phyloP scores from a whole-genome alignment of 495 filamentous ascomycete genomes.

The Tuber calosporum region DNA sequence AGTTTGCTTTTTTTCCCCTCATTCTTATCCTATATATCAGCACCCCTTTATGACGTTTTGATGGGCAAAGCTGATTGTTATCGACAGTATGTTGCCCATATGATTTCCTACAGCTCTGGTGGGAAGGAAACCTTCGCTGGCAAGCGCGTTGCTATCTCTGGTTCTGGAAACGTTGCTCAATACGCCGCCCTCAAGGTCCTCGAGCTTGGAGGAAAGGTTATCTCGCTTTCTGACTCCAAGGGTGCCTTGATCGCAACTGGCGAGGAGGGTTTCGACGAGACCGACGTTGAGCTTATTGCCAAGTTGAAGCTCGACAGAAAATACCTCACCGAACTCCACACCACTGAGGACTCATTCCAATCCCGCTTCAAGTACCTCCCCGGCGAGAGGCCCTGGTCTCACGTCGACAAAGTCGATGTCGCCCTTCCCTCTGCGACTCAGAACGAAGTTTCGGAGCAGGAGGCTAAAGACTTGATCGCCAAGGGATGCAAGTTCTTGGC shows the following conservation, averaged over 20 bases:
- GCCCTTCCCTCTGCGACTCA: slow-evolving; percentile 91
- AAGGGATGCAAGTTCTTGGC: slow-evolving; percentile 79
- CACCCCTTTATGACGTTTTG: not conserved
- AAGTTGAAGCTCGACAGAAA: slow-evolving; percentile 79
- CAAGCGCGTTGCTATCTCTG: slow-evolving; percentile 92
- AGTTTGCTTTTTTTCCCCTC: slow-evolving; percentile 7
- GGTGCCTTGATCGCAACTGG: slow-evolving; percentile 67
- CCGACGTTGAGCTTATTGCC: slow-evolving; percentile 70
- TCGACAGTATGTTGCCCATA: slow-evolving; percentile 72
- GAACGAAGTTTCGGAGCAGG: slow-evolving; percentile 89
- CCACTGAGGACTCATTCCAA: slow-evolving; percentile 47
- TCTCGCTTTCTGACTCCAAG: slow-evolving; percentile 91
- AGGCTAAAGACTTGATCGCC: slow-evolving; percentile 72
- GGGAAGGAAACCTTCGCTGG: slow-evolving; percentile 80
- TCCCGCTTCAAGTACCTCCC: slow-evolving; percentile 78
- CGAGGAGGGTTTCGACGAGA: slow-evolving; percentile 61
- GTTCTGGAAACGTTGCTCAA: slow-evolving; percentile 96
- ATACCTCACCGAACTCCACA: slow-evolving; percentile 58
- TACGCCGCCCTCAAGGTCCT: slow-evolving; percentile 95
- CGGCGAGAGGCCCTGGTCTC: slow-evolving; percentile 82
- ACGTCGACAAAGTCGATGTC: slow-evolving; percentile 81
- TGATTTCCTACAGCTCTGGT: slow-evolving; percentile 74
- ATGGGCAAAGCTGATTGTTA: not conserved
- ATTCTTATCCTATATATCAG: not conserved
- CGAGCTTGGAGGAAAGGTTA: slow-evolving; percentile 85